phyloP scores from a whole-genome alignment of 306 rosid species.

The Parietaria judaica region DNA sequence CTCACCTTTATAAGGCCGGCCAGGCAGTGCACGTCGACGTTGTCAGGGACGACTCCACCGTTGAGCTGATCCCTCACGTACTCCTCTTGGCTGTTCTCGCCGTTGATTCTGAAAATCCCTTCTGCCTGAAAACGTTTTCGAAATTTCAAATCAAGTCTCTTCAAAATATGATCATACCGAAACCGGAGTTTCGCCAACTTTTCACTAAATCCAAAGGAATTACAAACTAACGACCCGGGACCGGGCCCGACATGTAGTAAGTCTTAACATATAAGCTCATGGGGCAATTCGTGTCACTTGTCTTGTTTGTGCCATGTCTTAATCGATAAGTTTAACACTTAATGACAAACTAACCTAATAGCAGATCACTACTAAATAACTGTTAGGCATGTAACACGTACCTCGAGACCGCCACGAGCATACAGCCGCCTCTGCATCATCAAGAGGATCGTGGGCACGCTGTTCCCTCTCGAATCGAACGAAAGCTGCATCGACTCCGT shows the following conservation, averaged over 20 bases:
- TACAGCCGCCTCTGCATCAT: slow-evolving; percentile 86
- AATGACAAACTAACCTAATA: background rate
- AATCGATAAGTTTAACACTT: too few species aligned
- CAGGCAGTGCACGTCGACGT: slow-evolving; percentile 81
- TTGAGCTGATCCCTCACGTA: slow-evolving; percentile 81
- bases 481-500: slow-evolving; percentile 99
- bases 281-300: too few species aligned
- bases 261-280: too few species aligned
- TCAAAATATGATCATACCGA: background rate
- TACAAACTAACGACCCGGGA: too few species aligned
- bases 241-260: too few species aligned
- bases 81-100: slow-evolving; percentile 92
- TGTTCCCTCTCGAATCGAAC: slow-evolving; percentile 94
- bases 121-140: slow-evolving; percentile 54
- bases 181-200: too few species aligned
- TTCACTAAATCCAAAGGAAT: too few species aligned
- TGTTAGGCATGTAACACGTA: slow-evolving; percentile 13
- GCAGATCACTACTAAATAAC: slow-evolving; percentile 3
- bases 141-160: slow-evolving; percentile 10
- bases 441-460: slow-evolving; percentile 84
- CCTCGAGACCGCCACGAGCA: slow-evolving; percentile 87
- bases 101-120: slow-evolving; percentile 93
- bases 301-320: too few species aligned
- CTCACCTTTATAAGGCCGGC: slow-evolving; percentile 93
- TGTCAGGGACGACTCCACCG: slow-evolving; percentile 70